Conservation (phyloP, 345 rosid species). For the Pugionium cornutum region DNA sequence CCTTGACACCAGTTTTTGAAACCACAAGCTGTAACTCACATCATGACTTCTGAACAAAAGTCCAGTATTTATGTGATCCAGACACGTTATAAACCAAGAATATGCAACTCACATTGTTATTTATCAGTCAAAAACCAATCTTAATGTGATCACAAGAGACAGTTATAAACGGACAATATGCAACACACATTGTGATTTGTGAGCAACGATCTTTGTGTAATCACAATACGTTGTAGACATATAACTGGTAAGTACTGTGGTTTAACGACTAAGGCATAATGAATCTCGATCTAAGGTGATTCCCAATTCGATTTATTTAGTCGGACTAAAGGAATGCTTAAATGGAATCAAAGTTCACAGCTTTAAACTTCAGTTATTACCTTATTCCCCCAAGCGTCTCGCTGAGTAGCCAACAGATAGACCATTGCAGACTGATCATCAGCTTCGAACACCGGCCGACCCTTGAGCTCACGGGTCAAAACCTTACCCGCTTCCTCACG, state of each 20-base stretch:
- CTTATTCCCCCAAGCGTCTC: conserved; percentile 65
- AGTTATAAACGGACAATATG: conserved; percentile 7
- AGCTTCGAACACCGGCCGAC: conserved; percentile 10
- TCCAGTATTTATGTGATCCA: no score
- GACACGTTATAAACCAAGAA: no score
- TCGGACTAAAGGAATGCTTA: conserved; percentile 1
- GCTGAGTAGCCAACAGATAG: conserved; percentile 62
- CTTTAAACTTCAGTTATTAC: conserved; percentile 22
- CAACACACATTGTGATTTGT: conserved; percentile 5
- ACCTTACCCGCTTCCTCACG: conserved; percentile 71
- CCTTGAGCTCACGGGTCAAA: conserved; percentile 63
- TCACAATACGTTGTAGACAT: background rate
- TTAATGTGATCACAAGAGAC: background rate
- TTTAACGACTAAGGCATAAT: background rate
- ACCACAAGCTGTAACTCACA: background rate
- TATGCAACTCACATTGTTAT: conserved; percentile 19
- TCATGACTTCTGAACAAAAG: no score
- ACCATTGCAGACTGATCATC: conserved; percentile 38
- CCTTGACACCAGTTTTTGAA: no score
- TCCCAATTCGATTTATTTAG: no score
- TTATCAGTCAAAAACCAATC: background rate
- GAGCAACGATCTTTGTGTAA: background rate
- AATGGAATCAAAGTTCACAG: background rate
- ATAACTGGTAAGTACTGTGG: background rate
- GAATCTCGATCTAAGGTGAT: background rate